Base-by-base conservation (phyloP, 371 early-diverging fungal species). In the Mucor irregularis region DNA sequence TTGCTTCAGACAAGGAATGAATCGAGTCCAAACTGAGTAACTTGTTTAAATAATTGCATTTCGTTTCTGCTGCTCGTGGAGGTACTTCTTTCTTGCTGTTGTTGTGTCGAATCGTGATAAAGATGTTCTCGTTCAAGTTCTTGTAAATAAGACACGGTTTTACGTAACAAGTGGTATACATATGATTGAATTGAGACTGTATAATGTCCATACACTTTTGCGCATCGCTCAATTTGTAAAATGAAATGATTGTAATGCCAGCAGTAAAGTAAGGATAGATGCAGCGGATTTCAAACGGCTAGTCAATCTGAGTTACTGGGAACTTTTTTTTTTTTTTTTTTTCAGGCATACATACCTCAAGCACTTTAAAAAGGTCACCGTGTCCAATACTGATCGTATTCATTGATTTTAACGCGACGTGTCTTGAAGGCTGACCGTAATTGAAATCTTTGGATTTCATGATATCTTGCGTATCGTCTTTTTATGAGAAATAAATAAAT, bases 211-310 rank as follows among this genome's bases (percentile, higher is more conserved):
- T 16, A 11, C 52, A 28, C 3, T 19, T 11, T 17, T 48, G 21
- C 0, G 63, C 63, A 17, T 52, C 29, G 29, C 28, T 7, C 7
- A 62, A 29, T 9, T 25, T 17, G 25, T 53, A 62, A 30, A 40
- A 62, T 5, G 63, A 62, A n/a, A 49, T 33, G 11, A 57, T 53
- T 6, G 34, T 42, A 9, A 48, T n/a, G n/a, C 38, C 35, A 16
- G 33, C 28, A 7, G 34, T 30, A 6, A 48, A 17, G 21, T 48
- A 53, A 40, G 53, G 53, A 34, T 60, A 60, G 13, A 60, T 26
- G 25, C 24, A 7, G 3, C 49, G 21, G 6, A 49, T 37, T 3
- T 35, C 37, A 49, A n/a, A n/a, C n/a, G n/a, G n/a, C n/a, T n/a
- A n/a, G n/a, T n/a, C n/a, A n/a, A n/a, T n/a, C n/a, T n/a, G n/a